These are phyloP conservation scores for Vishniacozyma victoriae DNA, from an alignment of 768 basidiomycete species.

Conservation along the genomic window DNA sequence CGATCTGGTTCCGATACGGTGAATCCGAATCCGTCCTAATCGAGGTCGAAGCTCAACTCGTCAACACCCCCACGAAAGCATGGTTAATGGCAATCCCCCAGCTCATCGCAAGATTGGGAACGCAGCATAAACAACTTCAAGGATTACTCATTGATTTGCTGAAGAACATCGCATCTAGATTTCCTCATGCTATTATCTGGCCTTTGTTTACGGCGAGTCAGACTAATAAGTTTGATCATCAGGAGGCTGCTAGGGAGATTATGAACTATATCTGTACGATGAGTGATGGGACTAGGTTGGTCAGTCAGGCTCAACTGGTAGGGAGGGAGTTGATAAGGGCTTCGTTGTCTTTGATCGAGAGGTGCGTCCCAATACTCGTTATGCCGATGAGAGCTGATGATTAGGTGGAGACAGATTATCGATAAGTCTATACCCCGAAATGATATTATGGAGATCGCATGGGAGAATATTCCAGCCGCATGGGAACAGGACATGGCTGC, in stretches of 20 bases:
- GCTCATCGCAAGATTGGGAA: slow-evolving; percentile 44
- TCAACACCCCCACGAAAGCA: slow-evolving; percentile 15
- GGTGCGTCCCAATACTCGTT: slow-evolving; percentile 16
- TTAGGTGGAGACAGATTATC: slow-evolving; percentile 30
- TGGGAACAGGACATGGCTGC: slow-evolving; percentile 39
- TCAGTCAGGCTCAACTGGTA: slow-evolving; percentile 40
- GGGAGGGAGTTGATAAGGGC: slow-evolving; percentile 42
- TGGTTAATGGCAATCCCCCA: slow-evolving; percentile 45
- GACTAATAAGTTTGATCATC: slow-evolving; percentile 35
- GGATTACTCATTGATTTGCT: slow-evolving; percentile 33
- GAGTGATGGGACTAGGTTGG: slow-evolving; percentile 33
- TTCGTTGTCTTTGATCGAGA: slow-evolving; percentile 36
- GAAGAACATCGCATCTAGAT: slow-evolving; percentile 36
- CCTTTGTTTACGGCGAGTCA: slow-evolving; percentile 43
- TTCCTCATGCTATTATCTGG: slow-evolving; percentile 46
- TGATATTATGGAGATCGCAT: slow-evolving; percentile 35
- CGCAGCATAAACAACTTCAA: slow-evolving; percentile 31
- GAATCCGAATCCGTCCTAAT: slow-evolving; percentile 30
- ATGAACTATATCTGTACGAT: slow-evolving; percentile 41
- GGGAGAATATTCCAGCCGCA: slow-evolving; percentile 26
- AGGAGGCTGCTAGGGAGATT: slow-evolving; percentile 39
- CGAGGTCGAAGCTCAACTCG: slow-evolving; percentile 33
- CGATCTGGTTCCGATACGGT: slow-evolving; percentile 46
- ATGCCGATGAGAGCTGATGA: neutral
- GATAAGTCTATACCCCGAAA: slow-evolving; percentile 34